phyloP scores from a whole-genome alignment of 2,329 filamentous ascomycete species.

The Magnaporthiopsis incrustans region DNA sequence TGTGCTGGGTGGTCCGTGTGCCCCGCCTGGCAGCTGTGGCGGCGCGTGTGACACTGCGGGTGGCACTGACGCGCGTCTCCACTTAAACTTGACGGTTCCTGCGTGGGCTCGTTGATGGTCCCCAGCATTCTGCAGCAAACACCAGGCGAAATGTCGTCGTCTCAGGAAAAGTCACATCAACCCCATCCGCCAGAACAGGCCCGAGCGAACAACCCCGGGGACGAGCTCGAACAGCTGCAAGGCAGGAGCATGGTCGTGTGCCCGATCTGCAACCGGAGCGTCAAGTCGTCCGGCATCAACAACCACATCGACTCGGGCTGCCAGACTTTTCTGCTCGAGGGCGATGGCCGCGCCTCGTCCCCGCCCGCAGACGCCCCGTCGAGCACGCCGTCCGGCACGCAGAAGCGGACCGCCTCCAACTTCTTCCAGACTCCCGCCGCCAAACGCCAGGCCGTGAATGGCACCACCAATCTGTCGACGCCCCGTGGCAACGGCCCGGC shows the following conservation, averaged over 20 bases:
- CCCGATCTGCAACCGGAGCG: conserved; percentile 70
- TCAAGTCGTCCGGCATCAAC: conserved; percentile 73
- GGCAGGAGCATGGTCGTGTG: conserved; percentile 53
- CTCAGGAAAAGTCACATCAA: not conserved
- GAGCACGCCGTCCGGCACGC: conserved; percentile 28
- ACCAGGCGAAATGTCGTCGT: not conserved
- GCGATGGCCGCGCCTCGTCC: conserved; percentile 23
- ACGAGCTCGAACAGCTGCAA: not conserved
- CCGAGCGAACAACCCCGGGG: not conserved
- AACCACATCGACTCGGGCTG: conserved; percentile 84
- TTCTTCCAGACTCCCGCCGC: conserved; percentile 56
- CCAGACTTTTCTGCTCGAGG: conserved; percentile 54
- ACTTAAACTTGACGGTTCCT: not conserved
- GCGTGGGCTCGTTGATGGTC: not conserved
- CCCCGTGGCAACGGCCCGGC: conserved; percentile 26
- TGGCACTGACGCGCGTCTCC: too few relatives aligned
- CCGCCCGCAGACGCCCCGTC: conserved; percentile 19
- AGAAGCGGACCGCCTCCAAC: conserved; percentile 44
- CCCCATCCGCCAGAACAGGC: not conserved
- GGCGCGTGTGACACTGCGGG: not conserved
- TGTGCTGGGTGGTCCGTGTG: not conserved
- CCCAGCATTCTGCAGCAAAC: not conserved
- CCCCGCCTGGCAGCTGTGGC: not conserved
- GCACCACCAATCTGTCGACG: conserved; percentile 18
- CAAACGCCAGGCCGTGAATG: conserved; percentile 39